Evolutionary conservation across 306 rosid genomes (phyloP), one percentile per base, ranked within the genome.

Genomic region (Fagus sylvatica): DNA sequence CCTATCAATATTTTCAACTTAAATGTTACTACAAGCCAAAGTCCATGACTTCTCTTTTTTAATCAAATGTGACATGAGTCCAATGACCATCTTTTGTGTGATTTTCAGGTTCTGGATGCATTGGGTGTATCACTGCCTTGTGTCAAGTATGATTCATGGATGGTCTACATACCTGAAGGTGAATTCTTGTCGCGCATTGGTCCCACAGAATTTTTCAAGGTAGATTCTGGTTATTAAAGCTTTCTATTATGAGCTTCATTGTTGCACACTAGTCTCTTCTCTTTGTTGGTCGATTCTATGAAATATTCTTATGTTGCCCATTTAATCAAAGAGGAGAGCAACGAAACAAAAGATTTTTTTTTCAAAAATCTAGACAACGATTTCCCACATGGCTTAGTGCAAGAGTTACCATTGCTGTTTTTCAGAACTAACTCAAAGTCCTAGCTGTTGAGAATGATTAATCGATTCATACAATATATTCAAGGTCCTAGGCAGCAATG

Each of bases 101-200:
- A 53, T 36, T 57, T 75, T 74, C 86, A 93, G 96, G 97, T 94
- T 83, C 82, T 94, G 33, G 96, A 90, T 84, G 98, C 97, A 0
- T 78, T 94, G 78, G 96, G 92, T 10, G 97, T 92, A 81, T 80
- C 94, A 36, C 89, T 92, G 62, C 92, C 95, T 3, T 94, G 96
- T 73, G 95, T 86, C 66, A 78, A 82, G 15, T 94, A 94, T 16
- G 97, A 94, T 77, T 94, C 98, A n/a, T 94, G 98, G 98, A 94
- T 80, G 97, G 98, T 94, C 49, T 85, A 92, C 68, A 61, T 94
- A 28, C 98, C 98, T 37, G 97, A 94, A 82, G 98, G 90, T 70
- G 87, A 92, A 75, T 90, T 94, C 86, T 78, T 92, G 77, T 94
- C 98, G 2, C 97, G 97, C 74, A 92, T 94, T 69, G 98, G 98